These are phyloP conservation scores for Pichia sp. DNA, from an alignment of 1,139 yeast genomes.

Conservation along the genomic window DNA sequence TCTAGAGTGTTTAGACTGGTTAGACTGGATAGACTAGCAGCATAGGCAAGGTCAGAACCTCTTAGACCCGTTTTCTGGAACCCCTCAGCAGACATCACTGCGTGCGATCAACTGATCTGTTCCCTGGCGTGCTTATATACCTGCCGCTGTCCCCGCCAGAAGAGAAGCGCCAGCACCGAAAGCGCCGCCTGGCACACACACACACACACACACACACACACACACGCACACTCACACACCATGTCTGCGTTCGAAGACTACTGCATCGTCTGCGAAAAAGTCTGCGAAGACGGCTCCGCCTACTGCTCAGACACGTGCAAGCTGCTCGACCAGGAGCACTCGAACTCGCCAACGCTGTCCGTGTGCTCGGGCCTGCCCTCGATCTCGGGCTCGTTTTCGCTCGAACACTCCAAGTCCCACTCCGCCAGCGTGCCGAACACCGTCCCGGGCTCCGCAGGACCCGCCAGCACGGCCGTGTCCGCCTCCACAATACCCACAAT, in stretches of 20 bases:
- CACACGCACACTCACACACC: not conserved
- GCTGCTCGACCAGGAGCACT: slow-evolving; percentile 36
- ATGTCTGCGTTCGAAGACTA: slow-evolving; percentile 62
- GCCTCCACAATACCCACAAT: slow-evolving; percentile 18
- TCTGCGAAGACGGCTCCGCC: slow-evolving; percentile 47
- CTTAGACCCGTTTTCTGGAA: no score
- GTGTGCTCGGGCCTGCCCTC: slow-evolving; percentile 19
- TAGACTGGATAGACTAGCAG: no score
- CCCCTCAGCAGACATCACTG: no score
- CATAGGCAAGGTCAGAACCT: no score
- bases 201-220: not conserved
- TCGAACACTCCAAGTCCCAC: slow-evolving; percentile 7
- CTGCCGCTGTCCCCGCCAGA: not conserved
- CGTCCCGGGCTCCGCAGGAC: not conserved
- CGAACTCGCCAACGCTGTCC: slow-evolving; percentile 25
- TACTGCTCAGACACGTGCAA: slow-evolving; percentile 63
- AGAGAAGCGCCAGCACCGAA: no score
- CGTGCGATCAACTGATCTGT: no score
- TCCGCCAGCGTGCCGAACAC: not conserved
- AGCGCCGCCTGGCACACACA: no score
- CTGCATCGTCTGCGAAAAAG: slow-evolving; percentile 62
- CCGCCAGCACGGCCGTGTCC: not conserved
- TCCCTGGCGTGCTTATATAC: no score
- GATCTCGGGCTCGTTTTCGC: slow-evolving; percentile 9
- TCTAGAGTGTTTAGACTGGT: no score